Evolutionary conservation across 2,329 filamentous ascomycete genomes (phyloP).

Genomic region (Talaromyces sp.): DNA sequence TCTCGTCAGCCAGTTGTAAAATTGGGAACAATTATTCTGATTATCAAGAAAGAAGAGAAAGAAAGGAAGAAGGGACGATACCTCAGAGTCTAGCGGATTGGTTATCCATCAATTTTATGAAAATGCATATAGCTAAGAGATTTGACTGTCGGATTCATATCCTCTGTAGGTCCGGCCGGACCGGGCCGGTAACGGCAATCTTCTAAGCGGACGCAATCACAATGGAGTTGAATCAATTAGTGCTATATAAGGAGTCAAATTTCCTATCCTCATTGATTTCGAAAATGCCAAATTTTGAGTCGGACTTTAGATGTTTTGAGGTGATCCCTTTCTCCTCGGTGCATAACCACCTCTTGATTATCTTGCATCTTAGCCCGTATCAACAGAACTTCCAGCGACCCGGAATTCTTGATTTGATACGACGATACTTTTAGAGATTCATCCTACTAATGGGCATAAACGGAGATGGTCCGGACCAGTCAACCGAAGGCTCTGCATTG

Average conservation of each 20-base stretch:
- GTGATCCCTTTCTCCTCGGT: background rate
- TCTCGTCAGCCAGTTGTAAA: no score
- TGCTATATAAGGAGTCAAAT: background rate
- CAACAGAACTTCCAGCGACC: background rate
- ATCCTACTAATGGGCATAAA: background rate
- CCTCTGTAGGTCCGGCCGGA: background rate
- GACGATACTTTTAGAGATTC: background rate
- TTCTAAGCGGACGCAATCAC: background rate
- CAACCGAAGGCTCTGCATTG: background rate
- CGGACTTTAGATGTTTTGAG: background rate
- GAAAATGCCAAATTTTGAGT: background rate
- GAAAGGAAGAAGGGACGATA: no score
- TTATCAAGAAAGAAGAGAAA: no score
- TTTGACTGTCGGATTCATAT: no score
- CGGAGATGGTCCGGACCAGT: background rate
- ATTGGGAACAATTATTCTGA: no score
- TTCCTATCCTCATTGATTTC: background rate
- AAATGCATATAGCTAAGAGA: no score
- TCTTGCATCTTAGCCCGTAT: background rate
- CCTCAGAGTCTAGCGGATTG: no score
- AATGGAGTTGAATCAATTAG: background rate
- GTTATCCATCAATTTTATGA: no score
- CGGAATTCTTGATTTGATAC: background rate
- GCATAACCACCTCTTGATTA: background rate
- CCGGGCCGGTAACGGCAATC: background rate